Conservation (phyloP, 169 alveolate species). For the Amoebophrya sp. region DNA sequence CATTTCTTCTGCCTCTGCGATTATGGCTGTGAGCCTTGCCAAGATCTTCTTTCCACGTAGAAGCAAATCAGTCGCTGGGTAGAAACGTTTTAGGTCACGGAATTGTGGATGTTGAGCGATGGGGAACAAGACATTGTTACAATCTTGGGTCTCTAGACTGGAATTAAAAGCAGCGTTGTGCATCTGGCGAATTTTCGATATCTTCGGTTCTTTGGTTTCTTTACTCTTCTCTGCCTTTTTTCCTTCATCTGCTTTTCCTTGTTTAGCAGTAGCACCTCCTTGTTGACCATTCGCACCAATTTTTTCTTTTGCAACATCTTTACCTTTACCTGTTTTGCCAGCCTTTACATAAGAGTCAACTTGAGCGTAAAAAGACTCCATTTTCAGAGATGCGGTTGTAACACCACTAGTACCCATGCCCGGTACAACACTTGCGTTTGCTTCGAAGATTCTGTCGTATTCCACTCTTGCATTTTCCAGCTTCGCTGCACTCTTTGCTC, state of each 20-base stretch:
- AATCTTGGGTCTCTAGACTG: background rate
- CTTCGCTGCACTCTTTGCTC: background rate
- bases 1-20: background rate
- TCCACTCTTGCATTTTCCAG: background rate
- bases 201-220: too few relatives aligned
- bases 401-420: too few relatives aligned
- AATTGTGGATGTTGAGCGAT: background rate
- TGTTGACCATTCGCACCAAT: background rate
- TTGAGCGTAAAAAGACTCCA: too few relatives aligned
- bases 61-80: background rate
- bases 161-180: background rate
- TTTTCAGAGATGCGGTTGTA: too few relatives aligned
- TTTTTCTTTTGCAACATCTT: too few relatives aligned
- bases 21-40: background rate
- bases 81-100: background rate
- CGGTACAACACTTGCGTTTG: too few relatives aligned
- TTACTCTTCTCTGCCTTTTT: background rate
- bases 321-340: too few relatives aligned
- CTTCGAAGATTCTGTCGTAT: too few relatives aligned
- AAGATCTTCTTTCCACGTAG: background rate
- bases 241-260: background rate
- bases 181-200: background rate
- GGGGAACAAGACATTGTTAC: background rate
- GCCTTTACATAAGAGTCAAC: background rate
- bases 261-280: too few relatives aligned